Conservation (phyloP, 352 stramenopile genomes). For the Globisporangium iwayamae region DNA sequence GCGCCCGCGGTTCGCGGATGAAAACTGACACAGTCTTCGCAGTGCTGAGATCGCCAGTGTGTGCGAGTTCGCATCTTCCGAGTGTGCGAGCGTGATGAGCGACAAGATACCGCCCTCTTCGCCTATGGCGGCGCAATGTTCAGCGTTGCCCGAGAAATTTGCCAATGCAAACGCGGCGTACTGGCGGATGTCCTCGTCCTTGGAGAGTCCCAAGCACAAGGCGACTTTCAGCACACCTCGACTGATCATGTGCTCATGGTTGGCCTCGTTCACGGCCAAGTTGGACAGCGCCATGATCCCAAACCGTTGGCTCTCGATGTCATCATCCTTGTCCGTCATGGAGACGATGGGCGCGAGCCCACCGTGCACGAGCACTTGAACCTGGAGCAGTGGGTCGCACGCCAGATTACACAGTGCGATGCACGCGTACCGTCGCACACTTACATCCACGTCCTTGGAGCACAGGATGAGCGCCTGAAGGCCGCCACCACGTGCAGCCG, state of each 20-base stretch:
- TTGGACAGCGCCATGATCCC: constrained; percentile 95
- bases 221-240: constrained; percentile 85
- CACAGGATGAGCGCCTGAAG: constrained; percentile 90
- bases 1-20: constrained; percentile 79
- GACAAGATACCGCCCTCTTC: constrained; percentile 86
- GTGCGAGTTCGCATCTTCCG: constrained; percentile 85
- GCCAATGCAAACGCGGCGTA: constrained; percentile 91
- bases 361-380: constrained; percentile 92
- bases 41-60: constrained; percentile 92
- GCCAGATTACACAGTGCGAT: constrained; percentile 95
- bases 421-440: constrained; percentile 88
- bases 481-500: constrained; percentile 86
- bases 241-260: constrained; percentile 89
- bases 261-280: constrained; percentile 92
- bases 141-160: constrained; percentile 90
- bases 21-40: constrained; percentile 89
- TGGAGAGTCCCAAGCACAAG: constrained; percentile 63
- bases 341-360: constrained; percentile 85
- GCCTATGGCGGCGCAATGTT: constrained; percentile 87
- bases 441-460: constrained; percentile 86
- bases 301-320: constrained; percentile 88
- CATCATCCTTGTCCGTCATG: constrained; percentile 54
- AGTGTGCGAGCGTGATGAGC: constrained; percentile 89
- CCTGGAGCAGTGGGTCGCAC: constrained; percentile 87
- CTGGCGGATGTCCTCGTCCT: constrained; percentile 82